Evolutionary conservation across 2,329 filamentous ascomycete genomes (phyloP), one percentile per base, ranked within the genome.

Genomic region (Phyllosticta citriasiana): DNA sequence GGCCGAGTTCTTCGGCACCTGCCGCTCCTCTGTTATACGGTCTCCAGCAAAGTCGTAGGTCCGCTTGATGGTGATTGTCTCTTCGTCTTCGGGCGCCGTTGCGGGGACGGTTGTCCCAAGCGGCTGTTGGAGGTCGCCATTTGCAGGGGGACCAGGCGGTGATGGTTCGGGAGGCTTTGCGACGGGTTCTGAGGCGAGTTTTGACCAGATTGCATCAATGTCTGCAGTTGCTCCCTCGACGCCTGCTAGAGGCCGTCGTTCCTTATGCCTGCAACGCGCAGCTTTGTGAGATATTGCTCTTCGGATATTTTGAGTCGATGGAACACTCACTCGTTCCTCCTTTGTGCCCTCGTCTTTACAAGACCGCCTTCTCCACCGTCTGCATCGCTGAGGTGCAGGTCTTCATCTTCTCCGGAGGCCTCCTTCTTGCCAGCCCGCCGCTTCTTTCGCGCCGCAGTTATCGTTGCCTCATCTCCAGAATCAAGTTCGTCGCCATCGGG

Each of bases 31-130:
- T 0, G 82, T 87, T 67, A 88, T 84, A 12, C 87, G 79, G 67
- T 87, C 84, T 30, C 88, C 88, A 40, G 88, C 88, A 66, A 91
- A 91, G 67, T 87, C 88, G 74, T 89, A 90, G 14, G 83, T 86
- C 30, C 86, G 84, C 67, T 85, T 88, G 64, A 91, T 87, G 63
- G 80, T 82, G 66, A 90, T 78, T 74, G 67, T 71, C 52, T 78
- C 74, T 55, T 72, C 68, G 10, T 72, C 71, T 25, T 35, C 67
- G 69, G 6, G 27, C 56, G 50, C 63, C 53, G 54, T 24, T 33
- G 22, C 57, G 12, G 50, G 57, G 12, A 7, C 50, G 3, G 50
- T 57, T 1, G 55, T 57, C 10, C 65, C 66, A 61, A 65, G 14
- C 24, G 60, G 33, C 64, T 53, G 27, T 60, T 55, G 6, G 64